Evolutionary conservation across 768 basidiomycete genomes (phyloP).

Genomic region (Podaxis rugospora): DNA sequence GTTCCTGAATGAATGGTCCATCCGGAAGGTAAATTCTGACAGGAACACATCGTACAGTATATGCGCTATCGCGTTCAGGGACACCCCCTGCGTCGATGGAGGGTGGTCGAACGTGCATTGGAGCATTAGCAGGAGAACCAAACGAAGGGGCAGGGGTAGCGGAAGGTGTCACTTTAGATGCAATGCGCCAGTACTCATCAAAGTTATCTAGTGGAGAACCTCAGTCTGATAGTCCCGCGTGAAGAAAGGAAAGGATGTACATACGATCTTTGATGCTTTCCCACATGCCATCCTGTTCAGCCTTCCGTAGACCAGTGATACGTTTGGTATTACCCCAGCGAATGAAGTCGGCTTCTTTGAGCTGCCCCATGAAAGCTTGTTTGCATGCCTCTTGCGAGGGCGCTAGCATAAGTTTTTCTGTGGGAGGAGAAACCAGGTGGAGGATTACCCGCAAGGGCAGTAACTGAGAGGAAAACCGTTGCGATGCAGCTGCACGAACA

Average conservation of each 20-base stretch:
- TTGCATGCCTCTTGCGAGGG: conserved; percentile 86
- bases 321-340: conserved; percentile 95
- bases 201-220: conserved; percentile 70
- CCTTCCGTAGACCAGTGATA: conserved; percentile 85
- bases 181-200: conserved; percentile 92
- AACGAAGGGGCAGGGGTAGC: conserved; percentile 62
- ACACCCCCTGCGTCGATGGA: conserved; percentile 54
- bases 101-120: conserved; percentile 60
- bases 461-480: conserved; percentile 28
- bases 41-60: conserved; percentile 84
- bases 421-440: conserved; percentile 84
- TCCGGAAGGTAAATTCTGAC: conserved; percentile 87
- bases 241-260: conserved; percentile 22
- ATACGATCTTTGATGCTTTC: conserved; percentile 92
- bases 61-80: conserved; percentile 76
- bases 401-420: conserved; percentile 78
- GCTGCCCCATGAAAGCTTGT: conserved; percentile 90
- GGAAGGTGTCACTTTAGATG: conserved; percentile 87
- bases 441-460: conserved; percentile 75
- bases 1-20: conserved; percentile 87
- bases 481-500: conserved; percentile 42
- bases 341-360: conserved; percentile 96
- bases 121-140: conserved; percentile 54
- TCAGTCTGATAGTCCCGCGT: background rate
- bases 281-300: conserved; percentile 96